phyloP scores from a whole-genome alignment of 1,139 yeast species.

The Schwanniomyces etchellsii region DNA sequence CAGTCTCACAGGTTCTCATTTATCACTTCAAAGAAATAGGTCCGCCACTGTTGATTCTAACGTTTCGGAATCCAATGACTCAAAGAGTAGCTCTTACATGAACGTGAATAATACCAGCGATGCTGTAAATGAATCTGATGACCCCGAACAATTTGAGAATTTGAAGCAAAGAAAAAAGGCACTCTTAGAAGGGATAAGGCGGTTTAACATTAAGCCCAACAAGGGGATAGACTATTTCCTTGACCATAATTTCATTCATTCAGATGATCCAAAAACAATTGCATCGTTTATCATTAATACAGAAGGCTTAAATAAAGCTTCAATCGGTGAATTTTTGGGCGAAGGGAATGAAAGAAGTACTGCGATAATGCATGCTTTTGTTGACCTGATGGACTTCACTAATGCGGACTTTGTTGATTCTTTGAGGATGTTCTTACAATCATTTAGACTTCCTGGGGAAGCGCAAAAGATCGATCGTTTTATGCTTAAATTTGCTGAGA shows the following conservation, averaged over 20 bases:
- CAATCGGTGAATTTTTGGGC: slow-evolving; percentile 88
- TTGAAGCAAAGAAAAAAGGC: slow-evolving; percentile 81
- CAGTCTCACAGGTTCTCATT: slow-evolving; percentile 13
- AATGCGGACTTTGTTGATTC: slow-evolving; percentile 75
- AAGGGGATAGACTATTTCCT: slow-evolving; percentile 65
- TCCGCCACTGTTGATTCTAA: slow-evolving; percentile 39
- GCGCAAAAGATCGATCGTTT: slow-evolving; percentile 96
- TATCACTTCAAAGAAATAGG: slow-evolving; percentile 26
- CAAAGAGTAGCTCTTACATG: slow-evolving; percentile 30
- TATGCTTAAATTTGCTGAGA: slow-evolving; percentile 94
- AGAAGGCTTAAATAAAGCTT: slow-evolving; percentile 78
- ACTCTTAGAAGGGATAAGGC: slow-evolving; percentile 68
- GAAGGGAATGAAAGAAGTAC: slow-evolving; percentile 79
- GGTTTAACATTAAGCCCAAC: slow-evolving; percentile 82
- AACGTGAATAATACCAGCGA: slow-evolving; percentile 15
- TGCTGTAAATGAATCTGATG: slow-evolving; percentile 44
- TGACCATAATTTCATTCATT: slow-evolving; percentile 55
- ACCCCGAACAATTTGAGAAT: slow-evolving; percentile 80
- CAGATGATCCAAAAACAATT: slow-evolving; percentile 58
- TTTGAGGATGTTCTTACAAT: slow-evolving; percentile 74
- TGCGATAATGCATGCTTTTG: slow-evolving; percentile 89
- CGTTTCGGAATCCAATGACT: slow-evolving; percentile 20
- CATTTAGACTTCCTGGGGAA: slow-evolving; percentile 94
- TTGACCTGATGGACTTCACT: slow-evolving; percentile 78
- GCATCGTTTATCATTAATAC: slow-evolving; percentile 72